Conservation (phyloP, 352 stramenopile genomes). For the Pythium aristosporum region DNA sequence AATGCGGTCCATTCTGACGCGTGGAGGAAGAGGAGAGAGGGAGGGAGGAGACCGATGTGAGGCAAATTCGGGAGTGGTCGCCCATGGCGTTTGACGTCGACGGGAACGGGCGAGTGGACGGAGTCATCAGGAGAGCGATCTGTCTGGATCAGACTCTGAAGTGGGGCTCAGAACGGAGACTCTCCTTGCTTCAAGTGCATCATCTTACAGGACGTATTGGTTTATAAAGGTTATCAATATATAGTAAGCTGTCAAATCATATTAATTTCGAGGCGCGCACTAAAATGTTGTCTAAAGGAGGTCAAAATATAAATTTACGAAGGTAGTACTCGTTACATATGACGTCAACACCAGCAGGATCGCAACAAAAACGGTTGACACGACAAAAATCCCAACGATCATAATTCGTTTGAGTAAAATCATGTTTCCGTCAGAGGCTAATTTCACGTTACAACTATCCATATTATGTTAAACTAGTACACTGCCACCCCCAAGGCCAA, state of each 20-base stretch:
- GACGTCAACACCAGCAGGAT: constrained; percentile 11
- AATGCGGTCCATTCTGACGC: constrained; percentile 59
- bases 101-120: not conserved
- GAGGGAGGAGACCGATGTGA: not conserved
- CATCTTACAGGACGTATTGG: not conserved
- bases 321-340: constrained; percentile 1
- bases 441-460: constrained; percentile 1
- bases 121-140: constrained; percentile 10
- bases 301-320: not conserved
- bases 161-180: not conserved
- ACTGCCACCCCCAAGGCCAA: too few relatives aligned
- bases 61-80: constrained; percentile 7
- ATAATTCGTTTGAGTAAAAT: constrained; percentile 1
- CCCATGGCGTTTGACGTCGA: not conserved
- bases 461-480: not conserved
- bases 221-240: constrained; percentile 2
- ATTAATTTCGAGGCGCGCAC: not conserved
- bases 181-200: constrained; percentile 15
- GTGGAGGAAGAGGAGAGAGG: not conserved
- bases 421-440: not conserved
- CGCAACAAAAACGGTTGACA: constrained; percentile 12
- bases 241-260: not conserved
- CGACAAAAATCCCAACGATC: constrained; percentile 1
- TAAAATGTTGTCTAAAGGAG: not conserved
- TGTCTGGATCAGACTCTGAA: constrained; percentile 5